These are phyloP conservation scores for Porcisia hertigi DNA, from an alignment of 208 protist genomes.

Conservation along the genomic window DNA sequence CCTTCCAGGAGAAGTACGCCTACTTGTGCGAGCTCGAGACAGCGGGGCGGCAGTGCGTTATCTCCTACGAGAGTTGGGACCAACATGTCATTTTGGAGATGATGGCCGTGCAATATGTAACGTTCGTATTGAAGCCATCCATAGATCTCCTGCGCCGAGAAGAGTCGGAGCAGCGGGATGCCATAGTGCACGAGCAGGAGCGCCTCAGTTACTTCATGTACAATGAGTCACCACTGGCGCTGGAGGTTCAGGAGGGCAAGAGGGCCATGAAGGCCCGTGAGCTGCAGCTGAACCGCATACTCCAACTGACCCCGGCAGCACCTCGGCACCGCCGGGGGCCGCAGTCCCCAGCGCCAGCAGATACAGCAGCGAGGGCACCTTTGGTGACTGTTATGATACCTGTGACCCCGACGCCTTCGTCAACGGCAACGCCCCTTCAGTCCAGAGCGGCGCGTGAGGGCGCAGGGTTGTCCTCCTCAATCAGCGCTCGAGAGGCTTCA, in stretches of 20 bases:
- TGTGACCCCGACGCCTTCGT: neutral
- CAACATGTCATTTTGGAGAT: constrained; percentile 62
- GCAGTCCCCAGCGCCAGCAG: neutral
- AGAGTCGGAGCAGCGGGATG: constrained; percentile 40
- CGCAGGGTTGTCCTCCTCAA: neutral
- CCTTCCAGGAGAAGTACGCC: constrained; percentile 17
- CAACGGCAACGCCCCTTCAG: neutral
- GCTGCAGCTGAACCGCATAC: constrained; percentile 42
- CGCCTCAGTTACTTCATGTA: constrained; percentile 49
- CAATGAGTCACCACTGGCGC: constrained; percentile 44
- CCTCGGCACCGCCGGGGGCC: neutral
- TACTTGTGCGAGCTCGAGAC: constrained; percentile 50
- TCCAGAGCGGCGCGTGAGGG: neutral
- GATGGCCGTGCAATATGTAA: constrained; percentile 80
- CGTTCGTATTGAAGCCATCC: constrained; percentile 71
- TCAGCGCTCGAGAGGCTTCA: neutral
- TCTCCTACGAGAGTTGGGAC: constrained; percentile 64
- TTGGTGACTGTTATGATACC: neutral
- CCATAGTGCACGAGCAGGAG: constrained; percentile 59
- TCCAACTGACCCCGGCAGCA: neutral
- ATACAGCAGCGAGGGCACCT: neutral
- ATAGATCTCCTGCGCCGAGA: constrained; percentile 55
- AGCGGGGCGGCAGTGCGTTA: constrained; percentile 45
- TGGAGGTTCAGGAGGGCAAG: constrained; percentile 32
- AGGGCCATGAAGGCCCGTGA: constrained; percentile 42